phyloP scores from a whole-genome alignment of 2,329 filamentous ascomycete genomes.

The Aspergillus fructus region DNA sequence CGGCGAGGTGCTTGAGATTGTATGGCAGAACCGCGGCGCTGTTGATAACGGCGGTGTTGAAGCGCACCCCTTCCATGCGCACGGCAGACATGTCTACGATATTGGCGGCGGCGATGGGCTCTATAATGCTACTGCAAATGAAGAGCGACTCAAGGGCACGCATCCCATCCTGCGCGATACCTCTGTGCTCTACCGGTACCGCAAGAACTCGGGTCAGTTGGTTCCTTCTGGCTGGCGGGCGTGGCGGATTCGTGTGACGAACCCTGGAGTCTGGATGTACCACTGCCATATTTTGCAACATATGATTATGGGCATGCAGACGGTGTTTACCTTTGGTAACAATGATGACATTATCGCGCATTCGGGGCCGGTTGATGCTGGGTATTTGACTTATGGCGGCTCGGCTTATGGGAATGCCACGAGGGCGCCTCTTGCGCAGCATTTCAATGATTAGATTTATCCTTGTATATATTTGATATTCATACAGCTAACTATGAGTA shows the following conservation, averaged over 20 bases:
- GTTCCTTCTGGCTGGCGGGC: conserved; percentile 58
- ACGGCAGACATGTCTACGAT: conserved; percentile 49
- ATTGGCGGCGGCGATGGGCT: conserved; percentile 48
- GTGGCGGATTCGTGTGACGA: conserved; percentile 57
- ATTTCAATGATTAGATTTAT: conserved; percentile 1
- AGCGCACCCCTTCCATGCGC: conserved; percentile 48
- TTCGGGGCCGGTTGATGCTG: conserved; percentile 35
- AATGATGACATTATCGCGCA: conserved; percentile 36
- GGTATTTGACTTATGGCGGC: conserved; percentile 47
- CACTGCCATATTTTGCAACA: conserved; percentile 53
- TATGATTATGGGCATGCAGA: conserved; percentile 51
- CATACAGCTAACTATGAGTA: no score
- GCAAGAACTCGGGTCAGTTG: conserved; percentile 38
- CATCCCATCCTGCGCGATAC: conserved; percentile 47
- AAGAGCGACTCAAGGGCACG: conserved; percentile 38
- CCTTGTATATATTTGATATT: neutral
- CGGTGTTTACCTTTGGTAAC: conserved; percentile 49
- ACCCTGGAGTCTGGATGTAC: conserved; percentile 54
- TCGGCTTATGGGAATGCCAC: conserved; percentile 41
- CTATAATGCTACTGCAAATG: conserved; percentile 46
- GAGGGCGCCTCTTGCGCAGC: neutral
- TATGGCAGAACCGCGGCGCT: conserved; percentile 40
- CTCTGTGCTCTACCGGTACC: conserved; percentile 59
- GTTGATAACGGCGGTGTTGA: conserved; percentile 31
- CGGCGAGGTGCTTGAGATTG: conserved; percentile 49